Evolutionary conservation across 768 basidiomycete genomes (phyloP), one percentile per base, ranked within the genome.

Genomic region (Fomitopsis serialis): DNA sequence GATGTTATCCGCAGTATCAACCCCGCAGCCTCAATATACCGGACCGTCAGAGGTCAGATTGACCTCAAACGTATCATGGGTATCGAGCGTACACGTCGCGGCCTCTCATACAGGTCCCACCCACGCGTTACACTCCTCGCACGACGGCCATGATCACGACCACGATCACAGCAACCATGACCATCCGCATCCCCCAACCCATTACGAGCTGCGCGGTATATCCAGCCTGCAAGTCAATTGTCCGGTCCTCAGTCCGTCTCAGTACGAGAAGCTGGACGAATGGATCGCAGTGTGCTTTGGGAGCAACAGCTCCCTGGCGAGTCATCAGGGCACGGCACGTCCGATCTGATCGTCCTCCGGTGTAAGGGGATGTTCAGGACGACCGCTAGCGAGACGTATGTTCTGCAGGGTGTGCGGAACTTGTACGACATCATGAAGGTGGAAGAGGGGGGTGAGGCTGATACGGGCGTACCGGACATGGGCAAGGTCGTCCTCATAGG

Each of bases 401-500:
- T 98, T 50, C 70, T 99, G 43, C 97, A 99, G 65, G 97, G 95
- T 2, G 97, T 99, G 12, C 75, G 91, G 58, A 91, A 74, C 59
- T 78, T 98, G 68, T 99, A 95, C 65, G 96, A 99, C 61, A 78
- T 95, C 13, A 64, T 68, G 0, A 68, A 74, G 47, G 71, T 84
- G 37, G 73, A 72, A 32, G 61, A 54, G 35, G 61, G 54, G 0
- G 54, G 57, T 50, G 68, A 64, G 40, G 67, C 66, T 53, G 70
- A 66, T 8, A 50, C 81, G 23, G 83, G 79, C 1, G 64, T 84
- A 34, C 80, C 81, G 0, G 79, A 81, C 45, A 68, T 69, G 15
- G 92, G 92, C 23, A 96, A 95, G 70, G 64, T 96, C 22, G 89
- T 95, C 2, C 76, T 96, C 54, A 95, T 96, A 44, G 93, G 93